A percentile compares a stretch with the other conserved stretches of the same genome.
phyloP scores from a whole-genome alignment of 345 rosid species.

The Rhodamnia argentea region DNA sequence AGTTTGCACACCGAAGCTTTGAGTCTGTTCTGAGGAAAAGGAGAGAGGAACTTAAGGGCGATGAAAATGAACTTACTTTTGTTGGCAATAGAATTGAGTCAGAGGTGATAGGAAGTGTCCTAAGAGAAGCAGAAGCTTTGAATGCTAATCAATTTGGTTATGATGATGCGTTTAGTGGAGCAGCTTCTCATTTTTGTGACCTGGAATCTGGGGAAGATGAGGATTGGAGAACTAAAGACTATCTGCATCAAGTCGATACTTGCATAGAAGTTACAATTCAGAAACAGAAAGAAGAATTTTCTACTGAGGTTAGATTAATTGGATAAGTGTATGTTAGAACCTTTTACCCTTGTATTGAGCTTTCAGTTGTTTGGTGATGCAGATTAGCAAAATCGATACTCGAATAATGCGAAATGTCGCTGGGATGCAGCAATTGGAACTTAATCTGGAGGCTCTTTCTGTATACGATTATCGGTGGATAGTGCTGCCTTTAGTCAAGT shows the following conservation, averaged over 20 bases:
- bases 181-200: slow-evolving; percentile 67
- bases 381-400: slow-evolving; percentile 87
- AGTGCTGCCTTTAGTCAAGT: slow-evolving; percentile 64
- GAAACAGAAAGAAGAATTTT: slow-evolving; percentile 72
- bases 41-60: slow-evolving; percentile 50
- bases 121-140: slow-evolving; percentile 69
- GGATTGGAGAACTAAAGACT: slow-evolving; percentile 69
- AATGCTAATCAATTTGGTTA: slow-evolving; percentile 67
- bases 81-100: slow-evolving; percentile 48
- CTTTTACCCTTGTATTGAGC: background rate
- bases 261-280: slow-evolving; percentile 71
- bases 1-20: slow-evolving; percentile 43
- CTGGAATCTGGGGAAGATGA: slow-evolving; percentile 75
- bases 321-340: background rate
- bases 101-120: slow-evolving; percentile 59
- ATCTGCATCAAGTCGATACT: slow-evolving; percentile 57
- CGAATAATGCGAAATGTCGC: slow-evolving; percentile 53
- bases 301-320: slow-evolving; percentile 53
- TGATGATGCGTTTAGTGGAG: slow-evolving; percentile 44
- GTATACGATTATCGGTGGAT: slow-evolving; percentile 57
- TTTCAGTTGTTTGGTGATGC: slow-evolving; percentile 8
- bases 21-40: slow-evolving; percentile 58
- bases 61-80: slow-evolving; percentile 36
- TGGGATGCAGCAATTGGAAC: slow-evolving; percentile 81
- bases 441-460: slow-evolving; percentile 65